phyloP scores from a whole-genome alignment of 108 stramenopile genomes.

The Cyclostephanos tholiformis region DNA sequence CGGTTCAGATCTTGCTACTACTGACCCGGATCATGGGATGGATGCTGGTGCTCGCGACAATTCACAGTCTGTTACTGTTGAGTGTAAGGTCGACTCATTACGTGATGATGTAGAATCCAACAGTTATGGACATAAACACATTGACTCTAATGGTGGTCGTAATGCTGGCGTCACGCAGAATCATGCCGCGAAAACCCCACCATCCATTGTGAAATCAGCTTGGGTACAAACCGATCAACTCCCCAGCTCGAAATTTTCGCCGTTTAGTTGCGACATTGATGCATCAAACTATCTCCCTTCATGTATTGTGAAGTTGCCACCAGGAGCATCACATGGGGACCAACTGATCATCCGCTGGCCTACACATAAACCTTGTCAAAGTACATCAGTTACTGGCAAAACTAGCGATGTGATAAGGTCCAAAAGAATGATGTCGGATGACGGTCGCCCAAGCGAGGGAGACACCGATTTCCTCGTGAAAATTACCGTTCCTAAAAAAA shows the following conservation, averaged over 20 bases:
- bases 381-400: not conserved
- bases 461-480: conserved; percentile 16
- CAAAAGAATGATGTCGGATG: conserved; percentile 11
- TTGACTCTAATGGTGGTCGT: not conserved
- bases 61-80: no score
- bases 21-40: not conserved
- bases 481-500: conserved; percentile 13
- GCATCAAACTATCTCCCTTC: conserved; percentile 16
- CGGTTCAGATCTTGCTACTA: not conserved
- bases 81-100: no score
- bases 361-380: not conserved
- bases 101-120: not conserved
- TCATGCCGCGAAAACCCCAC: not conserved
- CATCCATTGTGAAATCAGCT: not conserved
- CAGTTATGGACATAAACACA: not conserved
- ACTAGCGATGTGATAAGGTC: not conserved
- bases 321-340: conserved; percentile 25
- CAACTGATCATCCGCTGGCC: conserved; percentile 44
- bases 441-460: not conserved
- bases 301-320: conserved; percentile 36
- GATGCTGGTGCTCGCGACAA: not conserved
- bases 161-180: not conserved
- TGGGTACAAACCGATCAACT: not conserved
- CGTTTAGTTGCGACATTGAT: conserved; percentile 1
- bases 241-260: not conserved